Base-by-base conservation (phyloP, 768 basidiomycete genomes). In the Amanita polypyramis region DNA sequence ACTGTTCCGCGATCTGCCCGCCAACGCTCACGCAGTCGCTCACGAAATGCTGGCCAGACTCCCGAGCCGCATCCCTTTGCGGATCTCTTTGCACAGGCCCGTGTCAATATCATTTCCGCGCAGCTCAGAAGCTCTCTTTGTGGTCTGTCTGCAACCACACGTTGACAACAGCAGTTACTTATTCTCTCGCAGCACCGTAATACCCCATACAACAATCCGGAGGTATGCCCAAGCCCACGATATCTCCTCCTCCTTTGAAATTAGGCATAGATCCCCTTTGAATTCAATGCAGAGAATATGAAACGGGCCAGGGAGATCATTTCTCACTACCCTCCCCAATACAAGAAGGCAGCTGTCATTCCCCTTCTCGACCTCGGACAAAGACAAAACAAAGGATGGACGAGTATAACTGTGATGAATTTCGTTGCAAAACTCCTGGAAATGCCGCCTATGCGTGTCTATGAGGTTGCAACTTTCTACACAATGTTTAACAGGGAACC, bases 401-500 rank as follows among this genome's bases (percentile, higher is more conserved):
- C 95, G 20, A 92, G 87, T 62, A 95, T 99, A 55, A 91, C 87
- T 58, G 93, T 95, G 52, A 99, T 99, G 96, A 97, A 99, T 70
- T 90, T 93, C 58, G 85, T 99, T 47, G 96, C 96, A 1, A 85
- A 88, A 55, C 71, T 95, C 27, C 75, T 98, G 25, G 91, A 86
- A 58, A 85, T 99, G 79, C 90, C 87, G 8, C 89, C 90, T 45
- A 98, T 99, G 96, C 86, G 96, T 8, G 96, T 97, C 1, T 99
- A 99, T 63, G 96, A 99, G 67, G 96, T 99, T 43, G 95, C 95
- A 14, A 94, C 92, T 11, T 99, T 99, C 70, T 99, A 99, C 67
- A 99, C 96, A 56, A 98, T 99, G 95, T 98, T 97, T 76, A 99
- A 97, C 73, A 93, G 92, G 46, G 93, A 96, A 66, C 95, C 94